phyloP scores from a whole-genome alignment of 2,329 filamentous ascomycete species.

The Neopestalotiopsis clavispora region DNA sequence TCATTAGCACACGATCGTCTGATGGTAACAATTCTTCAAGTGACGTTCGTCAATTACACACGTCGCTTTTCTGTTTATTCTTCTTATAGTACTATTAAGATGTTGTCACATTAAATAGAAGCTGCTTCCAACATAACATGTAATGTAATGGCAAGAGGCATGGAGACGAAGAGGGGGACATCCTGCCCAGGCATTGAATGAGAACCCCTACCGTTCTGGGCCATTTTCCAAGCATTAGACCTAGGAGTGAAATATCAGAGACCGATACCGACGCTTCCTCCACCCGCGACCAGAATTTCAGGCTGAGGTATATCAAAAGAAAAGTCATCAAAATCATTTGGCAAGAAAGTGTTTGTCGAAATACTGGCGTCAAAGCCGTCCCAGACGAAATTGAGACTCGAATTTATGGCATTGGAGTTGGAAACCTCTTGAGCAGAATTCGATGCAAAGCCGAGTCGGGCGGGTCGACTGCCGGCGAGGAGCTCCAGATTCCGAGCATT shows the following conservation, averaged over 20 bases:
- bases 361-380: background rate
- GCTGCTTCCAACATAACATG: background rate
- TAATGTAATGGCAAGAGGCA: too few species aligned
- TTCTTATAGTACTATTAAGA: too few species aligned
- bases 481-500: background rate
- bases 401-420: background rate
- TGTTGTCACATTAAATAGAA: background rate
- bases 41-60: too few species aligned
- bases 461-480: background rate
- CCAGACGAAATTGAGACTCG: background rate
- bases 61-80: too few species aligned
- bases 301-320: background rate
- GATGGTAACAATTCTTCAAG: too few species aligned
- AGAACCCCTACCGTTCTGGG: too few species aligned
- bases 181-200: too few species aligned
- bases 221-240: background rate
- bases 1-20: too few species aligned
- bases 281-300: background rate
- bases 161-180: too few species aligned
- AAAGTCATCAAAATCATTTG: background rate
- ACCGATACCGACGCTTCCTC: background rate
- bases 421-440: background rate
- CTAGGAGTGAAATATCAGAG: background rate
- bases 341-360: background rate
- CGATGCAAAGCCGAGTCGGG: background rate